Base-by-base conservation (phyloP, 495 filamentous ascomycete genomes). In the Penicillium maclennaniae region DNA sequence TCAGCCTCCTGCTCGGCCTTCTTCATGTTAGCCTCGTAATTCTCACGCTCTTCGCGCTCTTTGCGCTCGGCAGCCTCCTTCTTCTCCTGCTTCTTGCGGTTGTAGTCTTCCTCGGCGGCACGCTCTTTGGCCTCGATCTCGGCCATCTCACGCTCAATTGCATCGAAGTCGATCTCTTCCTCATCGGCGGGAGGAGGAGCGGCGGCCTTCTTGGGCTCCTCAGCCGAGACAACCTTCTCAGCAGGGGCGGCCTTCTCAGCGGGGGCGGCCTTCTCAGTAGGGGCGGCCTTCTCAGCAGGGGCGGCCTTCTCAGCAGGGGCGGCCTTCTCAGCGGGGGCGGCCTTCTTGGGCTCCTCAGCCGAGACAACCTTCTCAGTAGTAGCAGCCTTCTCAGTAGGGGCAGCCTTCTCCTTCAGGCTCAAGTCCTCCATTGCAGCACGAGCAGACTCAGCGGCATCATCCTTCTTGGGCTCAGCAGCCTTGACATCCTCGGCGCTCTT, bases 31-130 rank as follows among this genome's bases (percentile, higher is more conserved):
- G 70, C 69, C 49, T 79, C 75, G n/a, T 70, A 77, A 42, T 68
- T 57, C 40, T 74, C 73, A 20, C 47, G 66, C 39, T 78, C 78
- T 44, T 82, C 80, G 15, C 73, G 73, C 58, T 77, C 75, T 59
- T 86, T 84, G 53, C 79, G 77, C 47, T 83, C 84, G 37, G 79
- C 78, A 45, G 84, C 84, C 48, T 79, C 82, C 51, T 83, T 80
- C 53, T 84, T 79, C 4, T 72, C 75, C 67, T 86, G 72, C 64
- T 83, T 81, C 69, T 80, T 82, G 47, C 73, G 75, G 25, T 79
- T 70, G 53, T 83, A 83, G 53, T 81, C 82, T 56, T 79, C 82
- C 49, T 85, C 79, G 19, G 71, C 76, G 17, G 78, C 83, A 12
- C 70, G 72, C 61, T 86, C 83, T 69, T 83, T 81, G 20, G 79